Base-by-base conservation (phyloP, 192 early-diverging fungal genomes). In the Coemansia asiatica region DNA sequence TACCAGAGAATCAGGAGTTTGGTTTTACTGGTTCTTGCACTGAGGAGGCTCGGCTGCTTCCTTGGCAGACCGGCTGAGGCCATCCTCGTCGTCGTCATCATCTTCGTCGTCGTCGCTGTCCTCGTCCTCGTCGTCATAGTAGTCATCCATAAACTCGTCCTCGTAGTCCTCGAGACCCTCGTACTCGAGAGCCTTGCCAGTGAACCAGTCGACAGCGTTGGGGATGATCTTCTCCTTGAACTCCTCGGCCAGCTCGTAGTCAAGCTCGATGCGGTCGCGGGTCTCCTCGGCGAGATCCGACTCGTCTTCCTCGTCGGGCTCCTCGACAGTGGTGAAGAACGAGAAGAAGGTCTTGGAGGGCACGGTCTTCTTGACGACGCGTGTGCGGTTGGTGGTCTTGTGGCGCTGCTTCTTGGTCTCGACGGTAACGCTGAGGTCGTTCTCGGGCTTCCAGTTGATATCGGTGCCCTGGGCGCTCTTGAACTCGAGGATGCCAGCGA, bases 371-470 rank as follows among this genome's bases (percentile, higher is more conserved):
- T 97, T 99, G 76, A 98, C 92, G 29, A 95, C 89, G 47, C 97
- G 94, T 44, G 94, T 95, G 87, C 97, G 94, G 89, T 98, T 99
- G 66, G 95, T 95, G 60, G 89, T 90, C 88, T 96, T 97, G 86
- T 97, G 94, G 59, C 96, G 93, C 87, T 99, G 97, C 84, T 95
- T 98, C 87, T 95, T 96, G 80, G 94, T 91, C 85, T 99, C 95
- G 60, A 97, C 84, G 15, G 86, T 94, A 56, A 97, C 89, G 63
- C 90, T 91, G 48, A 99, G 87, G 80, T 98, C 90, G 86, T 97
- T 92, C 73, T 90, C 95, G 63, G 95, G 93, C 83, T 98, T 98
- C 97, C 97, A 99, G 51, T 92, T 71, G 70, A 99, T 93, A 59
- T 89, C 83, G 38, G 90, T 90, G 29, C 95, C 97, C 79, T 94